Percentiles rank a stretch among this genome's conserved stretches.
phyloP scores from a whole-genome alignment of 495 filamentous ascomycete species.

The Bacidia rubella region DNA sequence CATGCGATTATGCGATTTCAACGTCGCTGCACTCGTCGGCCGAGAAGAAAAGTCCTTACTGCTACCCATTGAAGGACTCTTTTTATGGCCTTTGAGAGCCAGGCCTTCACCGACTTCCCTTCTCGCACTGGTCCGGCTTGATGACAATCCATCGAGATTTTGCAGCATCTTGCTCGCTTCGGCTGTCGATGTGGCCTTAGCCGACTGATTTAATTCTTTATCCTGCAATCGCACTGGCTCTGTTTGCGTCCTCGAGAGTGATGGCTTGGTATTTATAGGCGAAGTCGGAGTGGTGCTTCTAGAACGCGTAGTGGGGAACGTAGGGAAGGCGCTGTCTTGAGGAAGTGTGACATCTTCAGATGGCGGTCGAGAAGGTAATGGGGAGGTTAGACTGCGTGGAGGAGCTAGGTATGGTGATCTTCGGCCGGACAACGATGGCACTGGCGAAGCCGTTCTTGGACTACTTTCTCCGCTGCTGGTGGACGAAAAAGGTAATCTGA shows the following conservation, averaged over 20 bases:
- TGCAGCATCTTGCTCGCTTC: conserved; percentile 34
- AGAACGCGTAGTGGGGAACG: conserved; percentile 38
- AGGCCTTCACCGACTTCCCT: background rate
- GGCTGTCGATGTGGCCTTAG: conserved; percentile 30
- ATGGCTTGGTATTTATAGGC: conserved; percentile 14
- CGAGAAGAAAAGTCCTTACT: conserved; percentile 16
- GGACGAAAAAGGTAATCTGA: conserved; percentile 20
- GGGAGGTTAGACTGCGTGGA: conserved; percentile 34
- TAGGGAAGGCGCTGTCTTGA: conserved; percentile 48
- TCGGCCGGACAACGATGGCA: conserved; percentile 27
- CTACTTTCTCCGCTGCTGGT: conserved; percentile 44
- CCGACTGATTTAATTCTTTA: conserved; percentile 15
- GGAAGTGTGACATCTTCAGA: conserved; percentile 31
- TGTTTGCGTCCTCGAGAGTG: conserved; percentile 21
- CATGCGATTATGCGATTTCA: conserved; percentile 11
- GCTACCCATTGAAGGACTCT: conserved; percentile 20
- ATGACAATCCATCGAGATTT: conserved; percentile 51
- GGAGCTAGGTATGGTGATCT: conserved; percentile 29
- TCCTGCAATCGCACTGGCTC: background rate
- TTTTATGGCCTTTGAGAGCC: conserved; percentile 17
- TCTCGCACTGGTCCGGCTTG: conserved; percentile 48
- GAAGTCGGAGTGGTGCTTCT: conserved; percentile 27
- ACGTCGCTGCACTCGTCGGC: conserved; percentile 3
- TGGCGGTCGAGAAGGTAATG: conserved; percentile 28
- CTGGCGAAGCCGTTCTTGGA: conserved; percentile 44